A percentile compares a stretch with the other conserved stretches of the same genome.
Conservation (phyloP, 306 rosid genomes). For the Oxytropis ochrocephala region DNA sequence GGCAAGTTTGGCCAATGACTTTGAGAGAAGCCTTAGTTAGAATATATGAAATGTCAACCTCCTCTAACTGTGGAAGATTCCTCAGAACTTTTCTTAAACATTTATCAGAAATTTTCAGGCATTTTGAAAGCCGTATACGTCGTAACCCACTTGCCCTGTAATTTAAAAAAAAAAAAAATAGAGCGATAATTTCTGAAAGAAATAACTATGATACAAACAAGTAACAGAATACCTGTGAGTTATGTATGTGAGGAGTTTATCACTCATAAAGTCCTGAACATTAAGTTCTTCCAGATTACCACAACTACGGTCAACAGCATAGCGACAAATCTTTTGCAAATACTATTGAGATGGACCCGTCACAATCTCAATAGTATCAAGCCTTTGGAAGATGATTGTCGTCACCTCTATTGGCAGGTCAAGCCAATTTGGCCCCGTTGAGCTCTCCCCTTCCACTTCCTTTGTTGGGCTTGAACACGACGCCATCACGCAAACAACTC, state of each 20-base stretch:
- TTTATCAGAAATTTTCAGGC: background rate
- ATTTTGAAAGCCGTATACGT: background rate
- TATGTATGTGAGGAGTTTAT: background rate
- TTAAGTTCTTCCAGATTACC: background rate
- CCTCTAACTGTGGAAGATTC: background rate
- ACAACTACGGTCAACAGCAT: background rate
- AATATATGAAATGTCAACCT: background rate
- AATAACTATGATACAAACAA: too few relatives aligned
- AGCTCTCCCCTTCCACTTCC: background rate
- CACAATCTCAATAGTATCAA: constrained; percentile 23
- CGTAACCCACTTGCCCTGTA: background rate
- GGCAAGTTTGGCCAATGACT: too few relatives aligned
- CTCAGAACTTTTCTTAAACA: background rate
- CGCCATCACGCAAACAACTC: background rate
- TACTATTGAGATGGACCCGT: constrained; percentile 21
- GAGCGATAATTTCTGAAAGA: too few relatives aligned
- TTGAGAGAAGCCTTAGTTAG: too few relatives aligned
- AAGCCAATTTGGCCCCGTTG: constrained; percentile 16
- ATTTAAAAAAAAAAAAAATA: too few relatives aligned
- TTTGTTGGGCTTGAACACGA: background rate
- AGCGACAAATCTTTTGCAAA: background rate
- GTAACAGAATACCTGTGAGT: too few relatives aligned
- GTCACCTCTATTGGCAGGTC: constrained; percentile 31
- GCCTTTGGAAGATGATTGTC: constrained; percentile 19
- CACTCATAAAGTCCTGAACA: too few relatives aligned